Evolutionary conservation across 1,139 yeast genomes (phyloP).

Genomic region (Taphrina communis): DNA sequence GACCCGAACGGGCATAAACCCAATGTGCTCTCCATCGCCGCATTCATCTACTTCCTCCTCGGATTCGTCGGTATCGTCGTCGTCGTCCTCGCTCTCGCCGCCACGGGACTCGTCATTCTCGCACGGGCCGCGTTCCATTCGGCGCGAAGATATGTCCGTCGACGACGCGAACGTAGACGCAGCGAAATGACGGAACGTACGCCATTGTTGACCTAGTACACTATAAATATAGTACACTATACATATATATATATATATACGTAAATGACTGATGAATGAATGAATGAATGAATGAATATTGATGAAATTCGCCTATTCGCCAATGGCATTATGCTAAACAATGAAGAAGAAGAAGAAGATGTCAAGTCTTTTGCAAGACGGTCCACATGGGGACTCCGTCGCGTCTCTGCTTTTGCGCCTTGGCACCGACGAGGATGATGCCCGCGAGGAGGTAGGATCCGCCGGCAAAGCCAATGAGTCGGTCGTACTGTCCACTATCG

Average conservation of each 20-base stretch:
- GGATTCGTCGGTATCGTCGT: slow-evolving; percentile 37
- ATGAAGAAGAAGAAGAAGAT: too few species aligned
- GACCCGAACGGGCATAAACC: slow-evolving; percentile 41
- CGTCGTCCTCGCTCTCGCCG: slow-evolving; percentile 17
- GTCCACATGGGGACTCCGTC: neutral
- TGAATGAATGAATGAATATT: neutral
- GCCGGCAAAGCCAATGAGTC: slow-evolving; percentile 38
- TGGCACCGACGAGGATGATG: slow-evolving; percentile 21
- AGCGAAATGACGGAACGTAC: slow-evolving; percentile 31
- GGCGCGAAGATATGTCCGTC: neutral
- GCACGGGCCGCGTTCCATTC: neutral
- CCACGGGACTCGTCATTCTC: slow-evolving; percentile 18
- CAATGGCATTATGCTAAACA: neutral
- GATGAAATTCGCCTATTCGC: neutral
- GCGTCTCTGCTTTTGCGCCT: slow-evolving; percentile 6
- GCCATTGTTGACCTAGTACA: slow-evolving; percentile 15
- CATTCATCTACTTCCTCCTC: slow-evolving; percentile 30
- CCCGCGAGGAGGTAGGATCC: slow-evolving; percentile 21
- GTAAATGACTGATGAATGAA: neutral
- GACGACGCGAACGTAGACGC: slow-evolving; percentile 1
- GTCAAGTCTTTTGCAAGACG: neutral
- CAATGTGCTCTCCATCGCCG: slow-evolving; percentile 27
- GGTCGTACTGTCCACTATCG: slow-evolving; percentile 13
- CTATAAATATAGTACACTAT: too few species aligned
- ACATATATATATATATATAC: neutral